Evolutionary conservation across 306 rosid species (phyloP).

Genomic region (Begonia masoniana): DNA sequence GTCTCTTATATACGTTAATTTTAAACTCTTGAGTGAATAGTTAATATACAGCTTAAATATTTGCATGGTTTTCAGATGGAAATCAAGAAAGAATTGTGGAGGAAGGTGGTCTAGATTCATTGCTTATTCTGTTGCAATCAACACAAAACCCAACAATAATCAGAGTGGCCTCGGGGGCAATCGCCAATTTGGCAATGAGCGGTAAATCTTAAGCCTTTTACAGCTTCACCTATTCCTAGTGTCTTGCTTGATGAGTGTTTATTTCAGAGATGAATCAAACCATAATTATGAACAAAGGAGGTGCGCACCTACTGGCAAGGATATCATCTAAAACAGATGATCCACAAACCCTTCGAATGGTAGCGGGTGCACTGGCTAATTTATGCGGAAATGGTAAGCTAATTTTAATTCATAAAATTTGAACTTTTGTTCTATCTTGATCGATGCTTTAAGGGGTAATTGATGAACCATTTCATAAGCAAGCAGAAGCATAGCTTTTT

Average conservation of each 20-base stretch:
- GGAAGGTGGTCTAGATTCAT: conserved; percentile 58
- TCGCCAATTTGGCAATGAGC: conserved; percentile 69
- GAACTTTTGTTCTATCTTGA: neutral
- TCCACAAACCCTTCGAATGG: conserved; percentile 59
- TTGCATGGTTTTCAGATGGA: conserved; percentile 23
- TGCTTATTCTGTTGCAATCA: conserved; percentile 40
- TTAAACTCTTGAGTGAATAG: no score
- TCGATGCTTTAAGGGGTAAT: neutral
- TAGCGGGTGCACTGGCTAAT: conserved; percentile 70
- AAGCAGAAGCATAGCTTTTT: neutral
- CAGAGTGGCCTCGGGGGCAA: conserved; percentile 62
- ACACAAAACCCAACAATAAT: conserved; percentile 49
- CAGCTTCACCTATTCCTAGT: neutral
- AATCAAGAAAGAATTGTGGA: conserved; percentile 58
- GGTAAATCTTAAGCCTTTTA: conserved; percentile 25
- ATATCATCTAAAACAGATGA: conserved; percentile 40
- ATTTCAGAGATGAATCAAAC: conserved; percentile 45
- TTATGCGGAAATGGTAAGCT: conserved; percentile 64
- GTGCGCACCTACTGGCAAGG: conserved; percentile 37
- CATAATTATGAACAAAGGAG: conserved; percentile 48
- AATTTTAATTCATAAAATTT: neutral
- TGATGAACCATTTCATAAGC: no score
- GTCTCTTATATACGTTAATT: no score
- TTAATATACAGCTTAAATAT: no score
- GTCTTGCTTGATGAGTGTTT: conserved; percentile 1